Conservation (phyloP, 225 moss, liverwort and hornwort species). For the Straminergon stramineum region DNA sequence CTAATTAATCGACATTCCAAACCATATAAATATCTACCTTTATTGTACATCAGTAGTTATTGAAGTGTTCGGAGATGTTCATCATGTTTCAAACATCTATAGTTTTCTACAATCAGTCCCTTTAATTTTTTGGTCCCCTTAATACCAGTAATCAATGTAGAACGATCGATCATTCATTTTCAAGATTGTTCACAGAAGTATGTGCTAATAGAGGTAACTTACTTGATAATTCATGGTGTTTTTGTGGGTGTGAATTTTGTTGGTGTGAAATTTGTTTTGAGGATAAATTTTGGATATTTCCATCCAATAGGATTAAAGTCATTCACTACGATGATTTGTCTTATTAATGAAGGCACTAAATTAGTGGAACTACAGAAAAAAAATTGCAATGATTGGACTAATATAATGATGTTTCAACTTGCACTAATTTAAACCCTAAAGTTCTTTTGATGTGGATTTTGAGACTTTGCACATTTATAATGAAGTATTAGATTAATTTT, state of each 20-base stretch:
- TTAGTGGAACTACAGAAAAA: not conserved
- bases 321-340: not conserved
- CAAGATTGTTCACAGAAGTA: accelerated
- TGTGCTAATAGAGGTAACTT: too few relatives aligned
- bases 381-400: not conserved
- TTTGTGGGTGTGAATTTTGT: not conserved
- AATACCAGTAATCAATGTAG: too few relatives aligned
- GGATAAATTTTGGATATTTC: not conserved
- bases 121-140: too few relatives aligned
- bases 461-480: too few relatives aligned
- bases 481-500: not conserved
- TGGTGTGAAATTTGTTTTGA: not conserved
- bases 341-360: not conserved
- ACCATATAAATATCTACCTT: too few relatives aligned
- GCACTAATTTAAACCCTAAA: not conserved
- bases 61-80: too few relatives aligned
- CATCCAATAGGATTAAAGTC: not conserved
- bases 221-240: not conserved
- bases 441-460: not conserved
- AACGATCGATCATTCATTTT: not conserved
- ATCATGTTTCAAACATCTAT: too few relatives aligned
- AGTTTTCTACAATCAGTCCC: too few relatives aligned
- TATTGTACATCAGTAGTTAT: too few relatives aligned
- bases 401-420: not conserved
- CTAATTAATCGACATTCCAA: too few relatives aligned